Conservation (phyloP, 805 yeast species). For the Alloascoidea africana region DNA sequence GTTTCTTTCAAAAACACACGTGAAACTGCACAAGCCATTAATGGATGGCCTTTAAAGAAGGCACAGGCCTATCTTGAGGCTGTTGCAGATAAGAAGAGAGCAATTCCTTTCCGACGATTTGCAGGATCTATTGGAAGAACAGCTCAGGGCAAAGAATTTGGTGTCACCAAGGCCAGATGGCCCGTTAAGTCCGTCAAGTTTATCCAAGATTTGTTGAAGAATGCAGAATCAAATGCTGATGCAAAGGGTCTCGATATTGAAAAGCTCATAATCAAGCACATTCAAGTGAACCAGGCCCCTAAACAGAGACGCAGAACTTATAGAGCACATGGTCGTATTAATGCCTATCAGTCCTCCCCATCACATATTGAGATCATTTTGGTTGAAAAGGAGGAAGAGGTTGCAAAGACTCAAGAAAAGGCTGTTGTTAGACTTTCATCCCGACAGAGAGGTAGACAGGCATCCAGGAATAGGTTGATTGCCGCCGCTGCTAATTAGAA, state of each 20-base stretch:
- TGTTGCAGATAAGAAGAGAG: conserved; percentile 97
- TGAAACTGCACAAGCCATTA: conserved; percentile 97
- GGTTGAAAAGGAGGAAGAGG: conserved; percentile 88
- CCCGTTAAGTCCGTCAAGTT: conserved; percentile 97
- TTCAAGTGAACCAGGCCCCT: conserved; percentile 99
- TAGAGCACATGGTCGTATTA: conserved; percentile 99
- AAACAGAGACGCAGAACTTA: conserved; percentile 99
- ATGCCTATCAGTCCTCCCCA: conserved; percentile 97
- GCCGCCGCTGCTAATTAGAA: too few relatives aligned
- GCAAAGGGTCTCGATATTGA: conserved; percentile 96
- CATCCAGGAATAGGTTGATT: not conserved
- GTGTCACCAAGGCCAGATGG: conserved; percentile 99
- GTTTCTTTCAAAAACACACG: conserved; percentile 99
- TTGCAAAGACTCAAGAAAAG: conserved; percentile 74
- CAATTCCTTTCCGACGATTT: conserved; percentile 98
- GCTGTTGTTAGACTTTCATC: conserved; percentile 1
- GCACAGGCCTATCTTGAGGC: conserved; percentile 93
- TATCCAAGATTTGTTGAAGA: conserved; percentile 85
- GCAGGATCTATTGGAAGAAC: conserved; percentile 96
- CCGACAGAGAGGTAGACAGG: not conserved
- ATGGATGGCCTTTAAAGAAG: conserved; percentile 94
- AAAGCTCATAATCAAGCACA: conserved; percentile 90
- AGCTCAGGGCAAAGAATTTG: conserved; percentile 99
- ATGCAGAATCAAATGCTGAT: conserved; percentile 98
- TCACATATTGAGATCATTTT: conserved; percentile 96